phyloP scores from a whole-genome alignment of 352 stramenopile species.

The Pythium rhizo-oryzae region DNA sequence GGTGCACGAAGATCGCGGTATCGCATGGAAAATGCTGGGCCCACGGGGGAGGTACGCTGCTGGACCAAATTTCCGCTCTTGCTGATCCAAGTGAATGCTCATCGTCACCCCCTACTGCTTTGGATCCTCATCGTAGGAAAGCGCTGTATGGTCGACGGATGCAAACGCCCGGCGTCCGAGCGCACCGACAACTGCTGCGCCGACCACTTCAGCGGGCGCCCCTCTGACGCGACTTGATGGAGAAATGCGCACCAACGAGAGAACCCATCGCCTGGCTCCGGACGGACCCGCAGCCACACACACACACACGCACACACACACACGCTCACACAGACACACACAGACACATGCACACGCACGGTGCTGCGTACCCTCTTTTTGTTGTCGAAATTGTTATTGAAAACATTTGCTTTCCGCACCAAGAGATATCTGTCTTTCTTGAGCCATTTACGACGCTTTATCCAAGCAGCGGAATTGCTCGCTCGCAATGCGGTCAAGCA shows the following conservation, averaged over 20 bases:
- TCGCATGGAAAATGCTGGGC: constrained; percentile 49
- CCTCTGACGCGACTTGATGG: not conserved
- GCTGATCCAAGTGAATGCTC: too few species aligned
- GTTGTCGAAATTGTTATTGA: not conserved
- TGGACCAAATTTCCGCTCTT: too few species aligned
- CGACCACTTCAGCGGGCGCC: constrained; percentile 23
- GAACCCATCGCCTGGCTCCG: too few species aligned
- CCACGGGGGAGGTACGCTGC: constrained; percentile 28
- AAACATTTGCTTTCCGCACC: not conserved
- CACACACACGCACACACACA: too few species aligned
- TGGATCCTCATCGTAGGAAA: constrained; percentile 16
- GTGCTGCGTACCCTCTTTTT: not conserved
- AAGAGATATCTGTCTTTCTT: not conserved
- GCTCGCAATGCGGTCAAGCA: not conserved
- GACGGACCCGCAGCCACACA: too few species aligned
- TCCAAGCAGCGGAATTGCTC: not conserved
- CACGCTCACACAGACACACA: too few species aligned
- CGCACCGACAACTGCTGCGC: constrained; percentile 33
- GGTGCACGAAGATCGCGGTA: constrained; percentile 40
- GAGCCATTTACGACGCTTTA: too few species aligned
- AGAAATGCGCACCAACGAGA: not conserved
- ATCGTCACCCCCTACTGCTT: too few species aligned
- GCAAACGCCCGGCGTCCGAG: constrained; percentile 30
- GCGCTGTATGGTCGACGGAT: constrained; percentile 29
- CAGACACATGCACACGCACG: too few species aligned